Evolutionary conservation across 148 eudicot genomes (phyloP), one percentile per base, ranked within the genome.

Genomic region (Limonium bicolor): DNA sequence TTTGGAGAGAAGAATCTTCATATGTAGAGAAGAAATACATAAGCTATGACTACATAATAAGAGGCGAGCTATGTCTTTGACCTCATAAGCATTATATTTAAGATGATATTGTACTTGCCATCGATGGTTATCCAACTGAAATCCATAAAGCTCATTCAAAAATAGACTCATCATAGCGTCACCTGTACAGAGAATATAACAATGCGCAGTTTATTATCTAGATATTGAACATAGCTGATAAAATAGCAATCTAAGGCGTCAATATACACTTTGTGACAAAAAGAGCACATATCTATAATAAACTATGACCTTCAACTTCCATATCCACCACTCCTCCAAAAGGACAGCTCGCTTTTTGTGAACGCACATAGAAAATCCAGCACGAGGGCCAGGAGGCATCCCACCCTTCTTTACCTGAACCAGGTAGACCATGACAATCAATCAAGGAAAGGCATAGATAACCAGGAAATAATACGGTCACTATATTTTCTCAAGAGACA

Each of bases 321-420:
- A 90, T 84, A 43, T 90, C 97, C 54, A 90, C 97, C 41, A 84
- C 95, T 19, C 97, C 97, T 35, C 97, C 97, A 68, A 84, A 34
- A 90, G 77, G 50, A 90, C 56, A 26, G 93, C 87, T 65, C 97
- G 61, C 62, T 84, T 90, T 68, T 90, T 90, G 55, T 90, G 97
- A 15, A 90, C 77, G 59, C 84, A 77, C 84, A 90, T 66, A 38
- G 95, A 77, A 61, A 90, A 90, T 23, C 97, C 93, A 60, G 97
- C 97, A 58, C 95, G 85, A 48, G 97, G 69, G 20, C 95, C 93
- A 46, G 97, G 97, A 39, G 97, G 97, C 95, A 90, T 84, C 57
- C 97, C 97, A 65, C 87, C 78, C 68, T 84, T 88, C 69, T 84
- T 90, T 38, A 90, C 97, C 97, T 90, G 61, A 27, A 9, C 31